Evolutionary conservation across 176 grass and related monocot genomes (phyloP).

Genomic region (Themeda triandra): DNA sequence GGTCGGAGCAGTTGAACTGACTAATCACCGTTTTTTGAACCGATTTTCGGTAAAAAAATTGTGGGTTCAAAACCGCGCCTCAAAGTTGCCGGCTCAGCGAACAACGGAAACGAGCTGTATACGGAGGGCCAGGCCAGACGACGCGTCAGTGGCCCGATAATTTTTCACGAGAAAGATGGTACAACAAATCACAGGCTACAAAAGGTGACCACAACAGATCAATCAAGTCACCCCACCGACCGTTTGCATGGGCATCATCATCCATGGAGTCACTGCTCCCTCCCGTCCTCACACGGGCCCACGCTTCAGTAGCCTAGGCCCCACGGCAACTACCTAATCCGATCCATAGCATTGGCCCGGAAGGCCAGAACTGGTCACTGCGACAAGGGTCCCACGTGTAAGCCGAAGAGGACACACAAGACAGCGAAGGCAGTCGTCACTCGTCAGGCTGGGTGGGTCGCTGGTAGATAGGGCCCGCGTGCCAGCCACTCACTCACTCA

Average conservation of each 20-base stretch:
- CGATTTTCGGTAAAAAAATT: no score
- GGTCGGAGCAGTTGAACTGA: no score
- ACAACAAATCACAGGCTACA: conserved; percentile 36
- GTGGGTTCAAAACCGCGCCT: no score
- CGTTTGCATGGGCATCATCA: background rate
- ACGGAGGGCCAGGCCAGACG: background rate
- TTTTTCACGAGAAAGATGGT: conserved; percentile 16
- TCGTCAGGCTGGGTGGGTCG: background rate
- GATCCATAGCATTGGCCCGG: background rate
- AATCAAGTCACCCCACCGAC: conserved; percentile 4
- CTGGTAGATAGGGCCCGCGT: background rate
- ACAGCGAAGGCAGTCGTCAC: background rate
- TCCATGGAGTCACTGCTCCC: background rate
- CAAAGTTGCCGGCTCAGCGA: background rate
- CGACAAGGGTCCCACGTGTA: background rate
- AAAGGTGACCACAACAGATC: conserved; percentile 13
- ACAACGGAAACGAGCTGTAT: background rate
- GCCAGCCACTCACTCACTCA: background rate
- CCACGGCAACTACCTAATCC: background rate
- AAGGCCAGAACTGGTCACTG: background rate
- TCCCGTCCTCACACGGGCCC: background rate
- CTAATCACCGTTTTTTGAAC: no score
- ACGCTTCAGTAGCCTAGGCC: background rate
- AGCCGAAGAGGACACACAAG: background rate
- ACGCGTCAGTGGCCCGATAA: background rate